Base-by-base conservation (phyloP, 495 filamentous ascomycete species). In the Penicillium canescens region DNA sequence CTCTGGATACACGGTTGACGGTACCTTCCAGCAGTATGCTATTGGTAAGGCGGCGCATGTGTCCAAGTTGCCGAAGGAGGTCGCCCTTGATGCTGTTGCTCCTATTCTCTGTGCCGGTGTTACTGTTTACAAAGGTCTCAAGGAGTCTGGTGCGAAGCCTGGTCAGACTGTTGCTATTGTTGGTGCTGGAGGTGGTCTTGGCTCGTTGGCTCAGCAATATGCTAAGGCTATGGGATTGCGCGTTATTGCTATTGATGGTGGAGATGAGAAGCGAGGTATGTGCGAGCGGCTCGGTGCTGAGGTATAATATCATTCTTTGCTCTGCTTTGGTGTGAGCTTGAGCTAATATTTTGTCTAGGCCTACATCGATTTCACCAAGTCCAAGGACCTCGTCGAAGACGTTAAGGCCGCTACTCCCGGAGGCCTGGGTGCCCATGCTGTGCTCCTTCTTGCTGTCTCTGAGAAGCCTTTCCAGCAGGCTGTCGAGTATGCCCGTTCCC, bases 381-480 rank as follows among this genome's bases (percentile, higher is more conserved):
- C 77, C 54, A 79, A 82, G 52, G 85, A 96, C 67, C 66, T 96
- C 10, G 89, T 96, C 34, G 77, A 78, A 43, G 87, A 91, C 45
- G 91, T 96, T 36, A 86, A 91, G 72, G 81, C 76, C 11, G 81
- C 84, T 5, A 93, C 89, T 3, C 71, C 78, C 12, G 91, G 88
- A 21, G 90, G 89, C 12, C 79, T 89, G 3, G 92, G 92, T 21
- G 90, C 92, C 6, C 90, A 96, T 57, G 92, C 89, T 2, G 92
- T 94, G 35, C 77, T 97, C 42, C 70, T 96, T 24, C 79, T 96
- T 8, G 91, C 92, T 42, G 90, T 89, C 24, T 81, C 76, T 45
- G 92, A 96, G 73, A 88, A 87, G 75, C 92, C 92, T 13, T 96
- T 96, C 83, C 89, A 95, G 73, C 91, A 97, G 69, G 92, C 92